Base-by-base conservation (phyloP, 257 asterid species). In the Echites panduratus region DNA sequence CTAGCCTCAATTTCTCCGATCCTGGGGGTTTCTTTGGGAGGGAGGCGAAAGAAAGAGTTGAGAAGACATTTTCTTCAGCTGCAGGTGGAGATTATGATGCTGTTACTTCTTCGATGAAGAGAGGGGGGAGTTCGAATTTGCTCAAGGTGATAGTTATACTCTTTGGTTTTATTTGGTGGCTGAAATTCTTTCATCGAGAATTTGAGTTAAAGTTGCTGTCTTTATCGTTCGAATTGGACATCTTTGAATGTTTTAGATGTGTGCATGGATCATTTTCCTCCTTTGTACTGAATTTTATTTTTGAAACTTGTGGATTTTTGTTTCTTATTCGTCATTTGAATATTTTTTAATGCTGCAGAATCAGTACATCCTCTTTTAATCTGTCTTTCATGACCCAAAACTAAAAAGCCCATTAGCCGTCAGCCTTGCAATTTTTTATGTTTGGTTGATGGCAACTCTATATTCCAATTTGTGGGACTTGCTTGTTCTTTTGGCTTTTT, bases 1-100 rank as follows among this genome's bases (percentile, higher is more conserved):
- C 75, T 47, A 78, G 89, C 82, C 77, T 89, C 81, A 82, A 87
- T 71, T 88, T 90, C 80, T 74, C 93, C 63, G 95, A 92, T 85
- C 91, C 90, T 75, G 78, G 82, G 62, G 74, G 78, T 64, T 84
- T 83, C 78, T 79, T 86, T 61, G 79, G 73, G 14, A 71, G 73
- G 2, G 79, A 73, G 50, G 76, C 41, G 68, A 81, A 65, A 10
- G 84, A 71, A 52, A 72, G 79, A 48, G 74, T 19, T 50, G 82
- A 74, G 19, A 74, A 72, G 54, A 47, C 68, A 2, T 81, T 71
- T 78, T 70, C 78, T 49, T 71, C 79, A 3, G 75, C 76, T 70
- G 77, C 81, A 26, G 75, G 54, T 53, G 79, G 81, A 77, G 92
- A 89, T 14, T 82, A 84, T 75, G 95, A 86, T 47, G 90, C 79